phyloP scores from a whole-genome alignment of 208 protist genomes.

The Herpetomonas samuelpessoai region DNA sequence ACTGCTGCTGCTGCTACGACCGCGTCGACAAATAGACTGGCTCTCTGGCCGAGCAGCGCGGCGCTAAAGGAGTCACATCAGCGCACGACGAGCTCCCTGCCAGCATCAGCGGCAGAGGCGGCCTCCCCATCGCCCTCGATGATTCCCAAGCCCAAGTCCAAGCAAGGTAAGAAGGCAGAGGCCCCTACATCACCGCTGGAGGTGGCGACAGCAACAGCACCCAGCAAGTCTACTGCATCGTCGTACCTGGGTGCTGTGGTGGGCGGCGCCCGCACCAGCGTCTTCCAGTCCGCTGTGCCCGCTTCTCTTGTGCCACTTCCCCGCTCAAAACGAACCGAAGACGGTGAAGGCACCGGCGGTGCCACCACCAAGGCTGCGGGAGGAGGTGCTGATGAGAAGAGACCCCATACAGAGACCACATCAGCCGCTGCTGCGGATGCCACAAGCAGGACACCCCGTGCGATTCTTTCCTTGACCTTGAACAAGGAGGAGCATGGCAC shows the following conservation, averaged over 20 bases:
- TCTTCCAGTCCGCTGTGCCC: slow-evolving; percentile 5
- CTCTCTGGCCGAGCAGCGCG: too few species aligned
- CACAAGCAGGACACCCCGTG: neutral
- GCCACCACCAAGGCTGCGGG: neutral
- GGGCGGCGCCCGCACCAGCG: neutral
- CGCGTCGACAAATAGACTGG: too few species aligned
- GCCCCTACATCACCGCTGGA: neutral
- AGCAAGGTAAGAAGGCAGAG: neutral
- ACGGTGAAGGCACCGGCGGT: neutral
- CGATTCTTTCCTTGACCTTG: neutral
- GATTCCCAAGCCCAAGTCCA: slow-evolving; percentile 11
- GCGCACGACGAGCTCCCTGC: too few species aligned
- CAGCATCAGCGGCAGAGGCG: slow-evolving; percentile 12
- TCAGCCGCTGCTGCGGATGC: too few species aligned
- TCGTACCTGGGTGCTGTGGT: slow-evolving; percentile 1
- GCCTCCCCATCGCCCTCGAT: slow-evolving; percentile 13
- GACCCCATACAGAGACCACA: too few species aligned
- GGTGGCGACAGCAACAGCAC: neutral
- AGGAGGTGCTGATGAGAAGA: neutral
- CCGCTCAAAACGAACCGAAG: neutral
- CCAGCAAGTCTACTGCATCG: neutral
- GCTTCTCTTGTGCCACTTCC: neutral
- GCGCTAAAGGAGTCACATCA: too few species aligned
- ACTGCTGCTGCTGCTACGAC: too few species aligned
- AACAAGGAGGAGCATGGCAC: neutral